phyloP scores from a whole-genome alignment of 441 rosid species.

The Populus hybrid region DNA sequence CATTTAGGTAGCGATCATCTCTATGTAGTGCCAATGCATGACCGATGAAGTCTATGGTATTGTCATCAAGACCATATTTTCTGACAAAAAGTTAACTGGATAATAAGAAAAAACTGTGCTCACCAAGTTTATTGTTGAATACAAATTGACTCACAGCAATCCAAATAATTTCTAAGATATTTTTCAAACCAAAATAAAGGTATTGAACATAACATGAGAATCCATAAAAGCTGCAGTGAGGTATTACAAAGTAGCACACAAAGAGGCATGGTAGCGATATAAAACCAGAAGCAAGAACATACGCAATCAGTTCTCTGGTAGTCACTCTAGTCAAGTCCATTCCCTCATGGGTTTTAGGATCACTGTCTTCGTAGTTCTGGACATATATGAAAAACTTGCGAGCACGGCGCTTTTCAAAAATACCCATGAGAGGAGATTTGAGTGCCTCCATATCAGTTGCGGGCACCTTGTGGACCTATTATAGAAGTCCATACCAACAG shows the following conservation, averaged over 20 bases:
- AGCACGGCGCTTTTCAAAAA: constrained; percentile 92
- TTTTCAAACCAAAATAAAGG: neutral
- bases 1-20: constrained; percentile 66
- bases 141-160: neutral
- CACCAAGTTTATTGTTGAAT: neutral
- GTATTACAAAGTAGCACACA: neutral
- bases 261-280: neutral
- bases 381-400: constrained; percentile 81
- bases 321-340: constrained; percentile 82
- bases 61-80: constrained; percentile 87
- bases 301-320: constrained; percentile 75
- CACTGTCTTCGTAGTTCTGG: constrained; percentile 70
- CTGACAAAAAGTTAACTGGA: constrained; percentile 35
- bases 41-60: constrained; percentile 88
- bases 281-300: constrained; percentile 26
- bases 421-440: constrained; percentile 89
- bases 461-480: constrained; percentile 86
- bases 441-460: constrained; percentile 91
- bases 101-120: constrained; percentile 4
- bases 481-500: neutral
- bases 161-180: neutral
- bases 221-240: neutral
- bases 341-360: constrained; percentile 88
- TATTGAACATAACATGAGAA: neutral
- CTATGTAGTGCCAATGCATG: constrained; percentile 88